Conservation (phyloP, 179 eudicot species). For the Patellifolia procumbens region DNA sequence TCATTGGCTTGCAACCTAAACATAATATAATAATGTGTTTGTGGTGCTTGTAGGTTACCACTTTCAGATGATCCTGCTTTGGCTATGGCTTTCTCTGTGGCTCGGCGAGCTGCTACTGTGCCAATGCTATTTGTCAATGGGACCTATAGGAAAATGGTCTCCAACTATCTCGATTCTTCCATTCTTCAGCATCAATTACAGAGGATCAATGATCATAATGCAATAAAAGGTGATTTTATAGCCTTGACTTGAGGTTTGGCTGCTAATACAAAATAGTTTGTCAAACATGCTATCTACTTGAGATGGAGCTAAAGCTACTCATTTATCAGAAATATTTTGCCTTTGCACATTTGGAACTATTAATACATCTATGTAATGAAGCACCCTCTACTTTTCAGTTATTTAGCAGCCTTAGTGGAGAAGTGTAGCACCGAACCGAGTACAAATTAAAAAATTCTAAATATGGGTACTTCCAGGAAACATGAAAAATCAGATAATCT, state of each 20-base stretch:
- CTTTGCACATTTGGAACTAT: neutral
- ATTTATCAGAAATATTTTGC: neutral
- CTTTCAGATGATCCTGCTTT: conserved; percentile 95
- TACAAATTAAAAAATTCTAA: too few relatives aligned
- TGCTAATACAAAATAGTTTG: neutral
- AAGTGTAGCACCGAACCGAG: too few relatives aligned
- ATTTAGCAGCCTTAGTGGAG: too few relatives aligned
- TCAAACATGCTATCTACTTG: neutral
- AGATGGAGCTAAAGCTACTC: conserved; percentile 10
- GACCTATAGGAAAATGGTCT: conserved; percentile 73
- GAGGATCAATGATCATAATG: conserved; percentile 68
- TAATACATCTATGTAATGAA: neutral
- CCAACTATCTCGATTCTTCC: conserved; percentile 88
- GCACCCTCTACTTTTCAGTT: conserved; percentile 2
- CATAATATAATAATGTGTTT: conserved; percentile 18
- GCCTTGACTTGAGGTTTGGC: conserved; percentile 5
- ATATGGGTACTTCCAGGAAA: too few relatives aligned
- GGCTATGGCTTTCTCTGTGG: conserved; percentile 98
- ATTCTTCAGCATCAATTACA: conserved; percentile 95
- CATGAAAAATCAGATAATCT: too few relatives aligned
- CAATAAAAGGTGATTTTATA: conserved; percentile 63
- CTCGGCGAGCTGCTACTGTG: conserved; percentile 92
- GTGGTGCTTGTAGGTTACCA: conserved; percentile 57
- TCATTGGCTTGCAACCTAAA: neutral
- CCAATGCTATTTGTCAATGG: conserved; percentile 91